These are phyloP conservation scores for Cladosporium austrohemisphaericum DNA, from an alignment of 2,329 filamentous ascomycete genomes.

Conservation along the genomic window DNA sequence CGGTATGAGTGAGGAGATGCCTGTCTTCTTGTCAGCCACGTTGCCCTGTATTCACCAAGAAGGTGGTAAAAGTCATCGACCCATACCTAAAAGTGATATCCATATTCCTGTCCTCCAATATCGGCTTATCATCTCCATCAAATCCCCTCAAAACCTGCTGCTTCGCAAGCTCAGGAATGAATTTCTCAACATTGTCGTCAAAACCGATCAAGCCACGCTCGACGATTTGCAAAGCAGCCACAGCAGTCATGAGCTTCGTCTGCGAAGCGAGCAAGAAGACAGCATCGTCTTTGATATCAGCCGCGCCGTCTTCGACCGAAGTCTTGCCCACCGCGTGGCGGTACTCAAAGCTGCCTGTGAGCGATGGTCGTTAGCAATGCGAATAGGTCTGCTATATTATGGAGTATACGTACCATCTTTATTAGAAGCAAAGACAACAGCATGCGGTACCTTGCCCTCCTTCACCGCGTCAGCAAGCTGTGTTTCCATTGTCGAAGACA, in stretches of 20 bases:
- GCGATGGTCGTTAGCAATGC: not conserved
- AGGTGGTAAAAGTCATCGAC: constrained; percentile 16
- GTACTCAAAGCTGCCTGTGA: constrained; percentile 29
- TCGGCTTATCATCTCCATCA: constrained; percentile 37
- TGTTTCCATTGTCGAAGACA: constrained; percentile 23
- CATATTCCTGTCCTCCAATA: constrained; percentile 31
- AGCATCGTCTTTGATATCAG: constrained; percentile 29
- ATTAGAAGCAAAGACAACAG: constrained; percentile 28
- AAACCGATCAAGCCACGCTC: constrained; percentile 50
- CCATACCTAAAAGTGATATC: constrained; percentile 46
- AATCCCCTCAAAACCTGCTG: constrained; percentile 50
- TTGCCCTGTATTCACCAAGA: too few species aligned
- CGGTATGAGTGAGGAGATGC: constrained; percentile 51
- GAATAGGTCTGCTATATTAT: not conserved
- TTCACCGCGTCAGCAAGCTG: constrained; percentile 27
- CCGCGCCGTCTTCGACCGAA: constrained; percentile 8
- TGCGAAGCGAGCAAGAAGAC: constrained; percentile 33
- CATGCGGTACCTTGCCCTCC: constrained; percentile 31
- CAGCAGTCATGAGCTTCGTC: constrained; percentile 48
- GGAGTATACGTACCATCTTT: constrained; percentile 21
- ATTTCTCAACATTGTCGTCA: constrained; percentile 42
- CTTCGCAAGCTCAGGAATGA: constrained; percentile 48
- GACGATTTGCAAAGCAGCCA: constrained; percentile 54
- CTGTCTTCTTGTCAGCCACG: not conserved
- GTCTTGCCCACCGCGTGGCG: constrained; percentile 28